Base-by-base conservation (phyloP, 805 yeast genomes). In the Yamadazyma tumulicola region DNA sequence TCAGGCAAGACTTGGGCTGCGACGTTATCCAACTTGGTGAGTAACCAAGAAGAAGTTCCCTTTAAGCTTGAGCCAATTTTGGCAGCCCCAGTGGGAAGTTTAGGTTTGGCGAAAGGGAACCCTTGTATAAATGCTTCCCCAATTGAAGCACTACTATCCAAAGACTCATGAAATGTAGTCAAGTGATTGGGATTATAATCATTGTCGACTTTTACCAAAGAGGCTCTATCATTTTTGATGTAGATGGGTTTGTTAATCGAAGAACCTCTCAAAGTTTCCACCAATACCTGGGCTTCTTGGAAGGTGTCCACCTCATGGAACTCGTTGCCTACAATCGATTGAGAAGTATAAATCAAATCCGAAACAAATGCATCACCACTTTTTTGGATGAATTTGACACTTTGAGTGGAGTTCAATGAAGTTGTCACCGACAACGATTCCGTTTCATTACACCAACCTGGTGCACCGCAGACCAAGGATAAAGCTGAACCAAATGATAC, bases 1-100 rank as follows among this genome's bases (percentile, higher is more conserved):
- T 39, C 47, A 2, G 39, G 40, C 7, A 34, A 30, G 5, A 16
- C 12, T n/a, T 37, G 26, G 5, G 26, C n/a, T 9, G 11, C 12
- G 3, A 35, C 6, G 4, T 26, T 25, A 19, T 33, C 39, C n/a
- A 38, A 26, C 24, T 42, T 42, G 9, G 35, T 37, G 4, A 39
- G 20, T 5, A 37, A 12, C 39, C 41, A 42, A 5, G 23, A 24
- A 7, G n/a, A n/a, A n/a, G n/a, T n/a, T n/a, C n/a, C n/a, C 37
- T 32, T 4, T 9, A 3, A 12, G 18, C 21, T 6, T 10, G 19
- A n/a, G 18, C 9, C 4, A 19, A 5, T n/a, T 2, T 17, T 15
- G 13, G n/a, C n/a, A n/a, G n/a, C n/a, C n/a, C n/a, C n/a, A n/a
- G n/a, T n/a, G n/a, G n/a, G n/a, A n/a, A n/a, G n/a, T n/a, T n/a